Evolutionary conservation across 169 alveolate genomes (phyloP).

Genomic region (Hammondia hammondi): DNA sequence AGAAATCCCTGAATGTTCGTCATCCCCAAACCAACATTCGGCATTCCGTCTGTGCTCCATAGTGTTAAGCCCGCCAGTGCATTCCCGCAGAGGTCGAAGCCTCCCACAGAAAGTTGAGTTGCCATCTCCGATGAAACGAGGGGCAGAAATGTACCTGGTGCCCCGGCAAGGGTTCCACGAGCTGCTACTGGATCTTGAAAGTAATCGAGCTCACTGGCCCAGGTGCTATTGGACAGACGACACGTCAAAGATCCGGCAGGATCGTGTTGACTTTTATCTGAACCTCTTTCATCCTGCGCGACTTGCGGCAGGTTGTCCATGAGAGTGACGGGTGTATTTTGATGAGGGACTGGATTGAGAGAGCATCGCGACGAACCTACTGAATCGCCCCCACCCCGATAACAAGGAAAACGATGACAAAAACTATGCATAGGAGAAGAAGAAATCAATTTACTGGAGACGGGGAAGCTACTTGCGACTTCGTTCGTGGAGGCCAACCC

Average conservation of each 20-base stretch:
- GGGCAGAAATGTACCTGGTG: neutral
- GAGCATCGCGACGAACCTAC: neutral
- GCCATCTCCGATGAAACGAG: neutral
- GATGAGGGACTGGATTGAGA: neutral
- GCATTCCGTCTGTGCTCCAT: neutral
- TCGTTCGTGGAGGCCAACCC: neutral
- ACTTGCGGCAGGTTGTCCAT: neutral
- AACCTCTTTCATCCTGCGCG: neutral
- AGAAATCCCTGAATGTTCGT: neutral
- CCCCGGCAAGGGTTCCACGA: neutral
- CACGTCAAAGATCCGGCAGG: neutral
- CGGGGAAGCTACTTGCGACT: neutral
- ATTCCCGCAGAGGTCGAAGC: neutral
- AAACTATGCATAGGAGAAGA: neutral
- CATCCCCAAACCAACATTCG: neutral
- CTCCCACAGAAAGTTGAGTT: neutral
- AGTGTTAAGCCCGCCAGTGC: neutral
- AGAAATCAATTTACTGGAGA: neutral
- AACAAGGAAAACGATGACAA: neutral
- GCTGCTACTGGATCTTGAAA: neutral
- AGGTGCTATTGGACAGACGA: conserved; percentile 21
- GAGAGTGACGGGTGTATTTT: neutral
- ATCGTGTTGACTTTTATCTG: neutral
- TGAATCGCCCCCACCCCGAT: neutral
- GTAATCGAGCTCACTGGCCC: conserved; percentile 13